Percentiles rank a stretch among this genome's conserved stretches.
phyloP scores from a whole-genome alignment of 345 rosid genomes.

The Erucastrum elatum region DNA sequence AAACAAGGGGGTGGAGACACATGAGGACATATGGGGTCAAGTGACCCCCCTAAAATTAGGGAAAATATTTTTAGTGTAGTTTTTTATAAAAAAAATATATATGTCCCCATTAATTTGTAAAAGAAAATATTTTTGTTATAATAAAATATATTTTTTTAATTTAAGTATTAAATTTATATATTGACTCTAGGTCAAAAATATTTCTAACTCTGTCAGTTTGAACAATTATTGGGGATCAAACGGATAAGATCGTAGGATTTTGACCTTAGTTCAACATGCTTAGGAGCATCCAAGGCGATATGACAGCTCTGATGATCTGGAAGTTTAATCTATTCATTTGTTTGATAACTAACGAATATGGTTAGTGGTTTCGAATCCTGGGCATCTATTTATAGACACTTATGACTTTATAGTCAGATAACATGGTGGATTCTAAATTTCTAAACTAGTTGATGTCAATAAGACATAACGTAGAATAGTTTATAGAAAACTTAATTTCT shows the following conservation, averaged over 20 bases:
- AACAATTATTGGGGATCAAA: constrained; percentile 2
- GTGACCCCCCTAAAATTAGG: too few relatives aligned
- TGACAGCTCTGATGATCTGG: neutral
- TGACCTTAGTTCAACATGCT: neutral
- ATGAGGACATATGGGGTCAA: too few relatives aligned
- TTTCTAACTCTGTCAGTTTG: neutral
- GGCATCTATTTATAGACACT: neutral
- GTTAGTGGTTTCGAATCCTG: neutral
- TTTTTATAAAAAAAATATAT: too few relatives aligned
- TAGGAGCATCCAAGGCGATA: neutral
- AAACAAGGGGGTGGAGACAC: too few relatives aligned
- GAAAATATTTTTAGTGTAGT: too few relatives aligned
- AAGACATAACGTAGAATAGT: neutral
- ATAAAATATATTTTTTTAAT: too few relatives aligned
- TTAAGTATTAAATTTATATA: too few relatives aligned
- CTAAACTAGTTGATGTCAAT: neutral
- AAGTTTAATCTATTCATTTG: neutral
- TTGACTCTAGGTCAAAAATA: too few relatives aligned
- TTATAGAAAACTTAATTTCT: neutral
- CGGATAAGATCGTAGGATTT: neutral
- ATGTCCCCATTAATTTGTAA: too few relatives aligned
- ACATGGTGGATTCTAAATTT: neutral
- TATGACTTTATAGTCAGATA: neutral
- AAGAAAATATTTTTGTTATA: too few relatives aligned
- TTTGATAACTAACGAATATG: neutral